These are phyloP conservation scores for Saprolegnia parasitica DNA, from an alignment of 352 stramenopile genomes.

Conservation along the genomic window DNA sequence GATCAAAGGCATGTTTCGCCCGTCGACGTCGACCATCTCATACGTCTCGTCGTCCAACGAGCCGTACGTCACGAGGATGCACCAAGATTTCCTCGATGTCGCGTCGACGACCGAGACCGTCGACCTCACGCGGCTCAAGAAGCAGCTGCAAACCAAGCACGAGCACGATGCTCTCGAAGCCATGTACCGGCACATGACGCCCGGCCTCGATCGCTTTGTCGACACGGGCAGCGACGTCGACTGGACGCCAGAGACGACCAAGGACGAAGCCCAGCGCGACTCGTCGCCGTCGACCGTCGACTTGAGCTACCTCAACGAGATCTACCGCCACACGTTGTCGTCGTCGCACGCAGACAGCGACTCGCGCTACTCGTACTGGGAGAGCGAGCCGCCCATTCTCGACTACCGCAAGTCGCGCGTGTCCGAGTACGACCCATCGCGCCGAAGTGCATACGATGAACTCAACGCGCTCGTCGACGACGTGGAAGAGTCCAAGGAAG, in stretches of 20 bases:
- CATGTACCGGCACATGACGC: constrained; percentile 11
- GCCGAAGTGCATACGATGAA: not conserved
- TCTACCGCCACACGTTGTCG: not conserved
- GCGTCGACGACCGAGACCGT: not conserved
- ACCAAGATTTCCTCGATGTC: not conserved
- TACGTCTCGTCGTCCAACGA: constrained; percentile 1
- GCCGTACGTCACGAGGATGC: not conserved
- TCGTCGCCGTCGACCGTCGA: constrained; percentile 10
- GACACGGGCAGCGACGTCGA: constrained; percentile 5
- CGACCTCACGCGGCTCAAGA: not conserved
- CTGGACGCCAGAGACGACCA: not conserved
- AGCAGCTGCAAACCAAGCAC: not conserved
- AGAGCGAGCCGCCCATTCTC: not conserved
- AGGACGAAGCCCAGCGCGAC: not conserved
- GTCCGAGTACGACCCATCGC: not conserved
- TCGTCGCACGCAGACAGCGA: not conserved
- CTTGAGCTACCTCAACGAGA: constrained; percentile 19
- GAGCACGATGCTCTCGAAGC: not conserved
- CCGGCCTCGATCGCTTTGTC: constrained; percentile 15
- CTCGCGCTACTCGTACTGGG: not conserved
- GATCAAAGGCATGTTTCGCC: not conserved
- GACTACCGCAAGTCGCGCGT: constrained; percentile 12
- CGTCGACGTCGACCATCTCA: not conserved
- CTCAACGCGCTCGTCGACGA: not conserved
- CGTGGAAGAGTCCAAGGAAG: constrained; percentile 1